Conservation (phyloP, 2,329 filamentous ascomycete species). For the Lasiodiplodia citricola region DNA sequence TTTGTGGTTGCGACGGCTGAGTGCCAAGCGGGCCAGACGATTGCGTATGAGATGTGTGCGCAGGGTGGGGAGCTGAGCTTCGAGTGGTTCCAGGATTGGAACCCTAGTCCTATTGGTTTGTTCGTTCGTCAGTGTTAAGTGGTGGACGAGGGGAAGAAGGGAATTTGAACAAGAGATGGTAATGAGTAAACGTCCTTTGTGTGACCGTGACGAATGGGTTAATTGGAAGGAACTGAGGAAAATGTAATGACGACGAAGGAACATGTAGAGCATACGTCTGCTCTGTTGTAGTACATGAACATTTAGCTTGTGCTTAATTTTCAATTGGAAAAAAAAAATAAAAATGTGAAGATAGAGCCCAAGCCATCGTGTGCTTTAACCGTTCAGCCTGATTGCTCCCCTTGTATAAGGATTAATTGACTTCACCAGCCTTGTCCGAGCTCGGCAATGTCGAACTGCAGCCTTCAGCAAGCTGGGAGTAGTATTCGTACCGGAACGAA, state of each 20-base stretch:
- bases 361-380: neutral
- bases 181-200: neutral
- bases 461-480: too few relatives aligned
- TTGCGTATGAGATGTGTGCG: conserved; percentile 60
- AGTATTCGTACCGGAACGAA: neutral
- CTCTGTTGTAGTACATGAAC: neutral
- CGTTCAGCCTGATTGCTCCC: neutral
- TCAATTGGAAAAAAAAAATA: neutral
- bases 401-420: neutral
- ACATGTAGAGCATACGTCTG: neutral
- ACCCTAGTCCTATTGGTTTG: conserved; percentile 52
- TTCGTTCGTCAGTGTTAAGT: conserved; percentile 34
- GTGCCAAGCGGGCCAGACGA: conserved; percentile 59
- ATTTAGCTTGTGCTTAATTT: neutral
- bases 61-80: conserved; percentile 56
- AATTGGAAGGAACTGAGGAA: neutral
- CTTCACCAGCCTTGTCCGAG: neutral
- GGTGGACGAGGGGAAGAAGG: neutral
- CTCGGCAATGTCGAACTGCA: neutral
- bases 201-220: neutral
- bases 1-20: conserved; percentile 60
- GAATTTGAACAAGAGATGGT: neutral
- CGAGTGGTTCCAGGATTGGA: conserved; percentile 69
- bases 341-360: neutral
- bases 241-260: neutral